Evolutionary conservation across 2,329 filamentous ascomycete species (phyloP).

Genomic region (Colletotrichum magnum): DNA sequence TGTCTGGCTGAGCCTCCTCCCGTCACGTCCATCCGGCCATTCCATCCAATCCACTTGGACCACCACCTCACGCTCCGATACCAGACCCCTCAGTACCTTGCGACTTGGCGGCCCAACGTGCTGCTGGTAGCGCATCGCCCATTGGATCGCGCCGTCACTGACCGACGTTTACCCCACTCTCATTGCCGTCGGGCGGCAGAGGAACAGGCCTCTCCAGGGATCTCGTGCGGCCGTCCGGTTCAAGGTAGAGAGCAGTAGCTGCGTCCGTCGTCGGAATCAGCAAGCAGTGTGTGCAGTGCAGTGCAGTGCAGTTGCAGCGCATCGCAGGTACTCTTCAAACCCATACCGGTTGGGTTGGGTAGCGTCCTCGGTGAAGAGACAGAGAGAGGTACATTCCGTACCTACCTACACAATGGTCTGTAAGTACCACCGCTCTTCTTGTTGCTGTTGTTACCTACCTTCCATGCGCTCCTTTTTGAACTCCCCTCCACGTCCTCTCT

Average conservation of each 20-base stretch:
- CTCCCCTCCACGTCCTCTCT: no score
- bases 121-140: conserved; percentile 8
- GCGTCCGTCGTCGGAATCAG: not conserved
- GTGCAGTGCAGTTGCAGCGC: not conserved
- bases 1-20: conserved; percentile 7
- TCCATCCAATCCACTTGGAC: conserved; percentile 22
- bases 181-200: conserved; percentile 30
- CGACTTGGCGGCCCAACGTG: conserved; percentile 37
- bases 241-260: not conserved
- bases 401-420: conserved; percentile 36
- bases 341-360: no score
- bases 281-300: not conserved
- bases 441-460: no score
- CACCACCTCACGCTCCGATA: conserved; percentile 26
- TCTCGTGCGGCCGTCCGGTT: conserved; percentile 1
- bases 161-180: conserved; percentile 38
- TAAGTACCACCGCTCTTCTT: conserved; percentile 30
- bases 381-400: not conserved
- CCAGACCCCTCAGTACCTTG: conserved; percentile 34
- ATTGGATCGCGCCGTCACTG: conserved; percentile 34
- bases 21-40: conserved; percentile 12
- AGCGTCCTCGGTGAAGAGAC: no score
- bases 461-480: no score
- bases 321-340: no score
- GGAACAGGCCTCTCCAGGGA: conserved; percentile 26